Base-by-base conservation (phyloP, 169 alveolate species). In the Ichthyophthirius multifiliis region DNA sequence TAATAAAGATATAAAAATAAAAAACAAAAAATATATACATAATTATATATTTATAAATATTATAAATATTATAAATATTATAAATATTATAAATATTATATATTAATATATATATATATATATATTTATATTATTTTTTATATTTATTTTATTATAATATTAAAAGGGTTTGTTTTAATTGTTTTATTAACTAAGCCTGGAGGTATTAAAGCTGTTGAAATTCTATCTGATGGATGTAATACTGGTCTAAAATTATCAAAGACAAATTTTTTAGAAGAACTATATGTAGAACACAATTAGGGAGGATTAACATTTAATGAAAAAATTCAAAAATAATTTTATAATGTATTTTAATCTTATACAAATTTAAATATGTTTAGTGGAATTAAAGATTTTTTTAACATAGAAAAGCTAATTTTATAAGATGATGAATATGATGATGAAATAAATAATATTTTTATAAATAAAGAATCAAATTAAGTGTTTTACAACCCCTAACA, bases 161-260 rank as follows among this genome's bases (percentile, higher is more conserved):
- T n/a, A n/a, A n/a, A n/a, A n/a, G n/a, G n/a, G n/a, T n/a, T 55
- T 27, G 71, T 55, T 18, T 23, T 27, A 55, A 55, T 55, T 20
- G 15, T 55, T 1, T 39, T 55, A 27, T 39, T 55, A 7, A 55
- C 71, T 4, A 55, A 55, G 16, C 71, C 71, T 15, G 71, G 71
- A 55, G 71, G 71, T 55, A 39, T 55, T 20, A 55, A 55, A 65
- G 43, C 35, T 9, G 84, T 75, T 15, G 18, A 81, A 71, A 30
- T 81, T 4, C 63, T 81, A 4, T 41, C 86, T 41, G 64, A 81
- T 71, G 86, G 86, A 15, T 71, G 86, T 18, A 6, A 23, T 10
- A 47, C 74, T 10, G 86, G 86, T 12, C 46, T 81, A 15, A 81
- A 81, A 20, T 23, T 81, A 15, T 65, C 48, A 41, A 46, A 81